Evolutionary conservation across 331 rosid species (phyloP), one percentile per base, ranked within the genome.

Genomic region (Dryas integrifolia): DNA sequence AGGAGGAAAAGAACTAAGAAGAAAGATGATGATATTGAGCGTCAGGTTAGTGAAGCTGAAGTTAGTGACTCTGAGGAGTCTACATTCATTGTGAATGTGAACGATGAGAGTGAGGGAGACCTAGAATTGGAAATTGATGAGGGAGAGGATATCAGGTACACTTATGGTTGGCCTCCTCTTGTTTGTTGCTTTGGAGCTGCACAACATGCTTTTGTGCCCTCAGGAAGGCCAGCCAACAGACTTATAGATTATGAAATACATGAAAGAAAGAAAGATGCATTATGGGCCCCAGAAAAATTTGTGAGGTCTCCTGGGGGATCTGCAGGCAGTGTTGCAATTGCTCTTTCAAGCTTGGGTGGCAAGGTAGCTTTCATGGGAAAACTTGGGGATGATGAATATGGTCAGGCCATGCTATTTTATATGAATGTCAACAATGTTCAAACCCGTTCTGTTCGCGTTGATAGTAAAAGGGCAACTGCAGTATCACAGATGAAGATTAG

Each of bases 301-400:
- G 70, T 88, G 39, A 86, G 97, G 85, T 81, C 98, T 63, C 98
- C 97, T 3, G 98, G 97, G 30, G 86, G 90, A 38, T 91, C 86
- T 46, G 96, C 96, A 9, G 90, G 97, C 67, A 86, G 86, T 52
- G 96, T 94, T 67, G 95, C 97, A 9, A 84, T 94, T 82, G 96
- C 97, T 47, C 97, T 94, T 76, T 89, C 98, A 30, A 83, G 79
- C 76, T 82, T 94, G 79, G 98, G 98, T 7, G 97, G 96, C 64
- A 94, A 88, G 81, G 97, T 91, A 58, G 97, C 95, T 74, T 88
- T 94, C 82, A 94, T 94, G 98, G 98, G 98, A 78, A 94, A 91
- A 79, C 92, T 94, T 73, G 98, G 90, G 43, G 89, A 86, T 79
- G 98, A 94, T 79, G 88, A 84, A 0, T 91, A 77, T 79, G 98